Conservation (phyloP, 768 basidiomycete genomes). For the Xerocomellus dryophilus region DNA sequence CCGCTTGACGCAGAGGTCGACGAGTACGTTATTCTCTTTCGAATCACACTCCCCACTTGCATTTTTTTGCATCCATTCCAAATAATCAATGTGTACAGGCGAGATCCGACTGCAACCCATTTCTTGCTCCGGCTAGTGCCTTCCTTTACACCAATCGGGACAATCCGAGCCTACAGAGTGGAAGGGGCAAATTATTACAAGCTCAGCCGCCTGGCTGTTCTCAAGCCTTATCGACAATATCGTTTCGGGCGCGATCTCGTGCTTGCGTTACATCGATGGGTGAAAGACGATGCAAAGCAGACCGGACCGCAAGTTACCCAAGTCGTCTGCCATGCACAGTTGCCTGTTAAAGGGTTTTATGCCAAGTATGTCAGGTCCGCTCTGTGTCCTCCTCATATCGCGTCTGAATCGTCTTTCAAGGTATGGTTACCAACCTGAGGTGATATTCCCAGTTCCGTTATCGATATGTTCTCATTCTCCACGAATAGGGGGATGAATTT, state of each 20-base stretch:
- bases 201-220: slow-evolving; percentile 67
- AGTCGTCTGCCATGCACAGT: slow-evolving; percentile 67
- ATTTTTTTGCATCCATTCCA: slow-evolving; percentile 9
- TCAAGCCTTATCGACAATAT: slow-evolving; percentile 60
- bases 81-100: slow-evolving; percentile 37
- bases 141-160: slow-evolving; percentile 63
- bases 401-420: slow-evolving; percentile 37
- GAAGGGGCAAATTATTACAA: slow-evolving; percentile 55
- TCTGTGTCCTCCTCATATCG: slow-evolving; percentile 11
- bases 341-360: slow-evolving; percentile 69
- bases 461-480: slow-evolving; percentile 26
- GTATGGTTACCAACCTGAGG: slow-evolving; percentile 67
- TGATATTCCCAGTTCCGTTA: slow-evolving; percentile 33
- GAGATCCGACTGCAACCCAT: slow-evolving; percentile 64
- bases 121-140: slow-evolving; percentile 67
- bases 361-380: slow-evolving; percentile 49
- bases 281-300: slow-evolving; percentile 37
- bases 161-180: slow-evolving; percentile 51
- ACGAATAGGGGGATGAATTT: slow-evolving; percentile 61
- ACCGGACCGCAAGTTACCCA: slow-evolving; percentile 32
- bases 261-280: slow-evolving; percentile 57
- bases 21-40: slow-evolving; percentile 44
- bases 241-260: slow-evolving; percentile 69
- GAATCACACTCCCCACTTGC: slow-evolving; percentile 6
- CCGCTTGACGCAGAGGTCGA: slow-evolving; percentile 74